A percentile compares a stretch with the other conserved stretches of the same genome.
These are phyloP conservation scores for Cryptococcus hybrid DNA, from an alignment of 1,284 basidiomycete genomes.

Conservation along the genomic window DNA sequence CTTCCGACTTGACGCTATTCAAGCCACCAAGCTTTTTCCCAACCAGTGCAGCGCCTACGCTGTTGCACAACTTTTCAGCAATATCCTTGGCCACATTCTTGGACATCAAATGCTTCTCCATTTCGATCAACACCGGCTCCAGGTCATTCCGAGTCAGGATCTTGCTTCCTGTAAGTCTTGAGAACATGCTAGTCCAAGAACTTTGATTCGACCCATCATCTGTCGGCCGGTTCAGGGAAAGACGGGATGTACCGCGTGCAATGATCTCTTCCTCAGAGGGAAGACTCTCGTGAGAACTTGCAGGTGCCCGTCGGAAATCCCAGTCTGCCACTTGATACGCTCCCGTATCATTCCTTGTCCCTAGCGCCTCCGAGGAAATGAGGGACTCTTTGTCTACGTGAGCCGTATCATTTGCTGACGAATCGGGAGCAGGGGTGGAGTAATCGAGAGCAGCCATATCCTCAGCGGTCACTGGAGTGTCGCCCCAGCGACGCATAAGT, in stretches of 20 bases:
- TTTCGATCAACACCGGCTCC: constrained; percentile 81
- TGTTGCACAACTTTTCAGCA: constrained; percentile 88
- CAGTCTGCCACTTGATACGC: constrained; percentile 93
- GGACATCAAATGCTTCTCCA: constrained; percentile 97
- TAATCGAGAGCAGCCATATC: constrained; percentile 92
- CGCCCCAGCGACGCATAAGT: constrained; percentile 87
- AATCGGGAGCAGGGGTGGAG: constrained; percentile 54
- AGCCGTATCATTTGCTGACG: constrained; percentile 10
- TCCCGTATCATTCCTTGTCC: constrained; percentile 75
- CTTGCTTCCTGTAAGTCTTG: constrained; percentile 76
- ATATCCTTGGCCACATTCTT: constrained; percentile 99
- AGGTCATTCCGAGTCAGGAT: constrained; percentile 79
- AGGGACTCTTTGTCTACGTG: constrained; percentile 49
- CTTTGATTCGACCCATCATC: constrained; percentile 18
- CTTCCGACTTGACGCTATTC: constrained; percentile 80
- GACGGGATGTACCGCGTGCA: constrained; percentile 24
- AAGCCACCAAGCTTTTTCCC: constrained; percentile 90
- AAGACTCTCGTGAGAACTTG: constrained; percentile 48
- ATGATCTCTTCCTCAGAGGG: constrained; percentile 47
- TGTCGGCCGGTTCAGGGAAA: constrained; percentile 53
- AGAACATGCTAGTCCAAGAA: constrained; percentile 62
- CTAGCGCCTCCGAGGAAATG: constrained; percentile 45
- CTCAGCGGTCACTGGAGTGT: constrained; percentile 68
- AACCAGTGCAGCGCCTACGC: constrained; percentile 81
- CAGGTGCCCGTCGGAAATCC: constrained; percentile 58